Base-by-base conservation (phyloP, 352 stramenopile genomes). In the Globisporangium nunn region DNA sequence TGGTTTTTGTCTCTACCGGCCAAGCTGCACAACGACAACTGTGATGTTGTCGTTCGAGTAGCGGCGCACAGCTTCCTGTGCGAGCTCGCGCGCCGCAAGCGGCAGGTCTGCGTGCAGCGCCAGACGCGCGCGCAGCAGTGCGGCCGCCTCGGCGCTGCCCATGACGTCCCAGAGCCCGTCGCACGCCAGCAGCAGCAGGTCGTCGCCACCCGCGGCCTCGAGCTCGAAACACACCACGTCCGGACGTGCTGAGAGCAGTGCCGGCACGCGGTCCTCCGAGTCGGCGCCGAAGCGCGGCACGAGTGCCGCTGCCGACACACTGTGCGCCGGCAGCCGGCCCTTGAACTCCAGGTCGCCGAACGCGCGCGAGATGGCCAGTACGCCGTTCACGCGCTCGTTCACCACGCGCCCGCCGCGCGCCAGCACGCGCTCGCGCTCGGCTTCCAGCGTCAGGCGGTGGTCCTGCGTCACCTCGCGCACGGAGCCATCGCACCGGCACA, bases 271-370 rank as follows among this genome's bases (percentile, higher is more conserved):
- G 58, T 87, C 77, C 28, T 86, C 75, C 10, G 85, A 74, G 12
- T 50, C 62, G n/a, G 49, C 59, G 0, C 59, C 65, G 14, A 56
- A 48, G 37, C 37, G 14, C 37, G 37, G 37, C 57, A 49, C 28
- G 31, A 54, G 47, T 33, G 50, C 33, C 23, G 52, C 35, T 8
- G 57, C 44, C 0, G 57, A 52, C 14, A 59, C 40, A 6, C 50
- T 64, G 31, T 55, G 52, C 5, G 44, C 61, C 1, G 83, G 44
- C 45, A 75, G 56, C 2, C 30, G 35, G 1, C 69, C 77, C 58
- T 95, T 95, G 69, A 93, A 90, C 59, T 91, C 82, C 4, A 95
- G 65, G 50, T 93, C 83, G 0, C 85, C 85, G 48, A 96, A 93
- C 3, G 79, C 81, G 1, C 86, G 81, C 11, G 84, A 92, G 64